phyloP scores from a whole-genome alignment of 1,284 basidiomycete genomes.

The Rhizoctonia solani region DNA sequence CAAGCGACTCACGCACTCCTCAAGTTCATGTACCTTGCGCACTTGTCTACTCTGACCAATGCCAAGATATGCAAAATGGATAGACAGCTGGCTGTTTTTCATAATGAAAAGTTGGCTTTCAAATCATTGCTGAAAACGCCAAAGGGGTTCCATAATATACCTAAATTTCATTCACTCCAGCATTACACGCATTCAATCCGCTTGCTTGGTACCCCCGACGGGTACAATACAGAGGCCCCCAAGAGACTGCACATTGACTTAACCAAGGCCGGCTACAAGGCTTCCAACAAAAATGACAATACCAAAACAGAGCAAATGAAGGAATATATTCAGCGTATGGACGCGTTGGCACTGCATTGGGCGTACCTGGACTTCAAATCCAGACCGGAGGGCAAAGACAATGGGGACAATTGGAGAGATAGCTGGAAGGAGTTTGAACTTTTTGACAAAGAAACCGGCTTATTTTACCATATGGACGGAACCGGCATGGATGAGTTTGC shows the following conservation, averaged over 20 bases:
- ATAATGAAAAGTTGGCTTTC: not conserved
- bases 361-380: constrained; percentile 49
- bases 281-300: not conserved
- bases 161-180: constrained; percentile 11
- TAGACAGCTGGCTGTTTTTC: not conserved
- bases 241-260: constrained; percentile 20
- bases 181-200: constrained; percentile 6
- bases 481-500: too few species aligned
- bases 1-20: constrained; percentile 30
- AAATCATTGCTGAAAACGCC: not conserved
- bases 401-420: too few species aligned
- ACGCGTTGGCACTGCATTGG: constrained; percentile 24
- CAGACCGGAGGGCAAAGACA: too few species aligned
- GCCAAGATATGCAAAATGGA: not conserved
- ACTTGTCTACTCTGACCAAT: not conserved
- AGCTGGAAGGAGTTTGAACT: too few species aligned
- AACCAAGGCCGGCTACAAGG: constrained; percentile 10
- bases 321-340: not conserved
- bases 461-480: too few species aligned
- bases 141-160: not conserved
- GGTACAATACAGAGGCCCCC: constrained; percentile 22
- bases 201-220: not conserved
- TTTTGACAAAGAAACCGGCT: too few species aligned
- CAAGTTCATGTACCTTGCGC: constrained; percentile 1
- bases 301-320: constrained; percentile 23